Base-by-base conservation (phyloP, 2,329 filamentous ascomycete genomes). In the Fonsecaea monophora region DNA sequence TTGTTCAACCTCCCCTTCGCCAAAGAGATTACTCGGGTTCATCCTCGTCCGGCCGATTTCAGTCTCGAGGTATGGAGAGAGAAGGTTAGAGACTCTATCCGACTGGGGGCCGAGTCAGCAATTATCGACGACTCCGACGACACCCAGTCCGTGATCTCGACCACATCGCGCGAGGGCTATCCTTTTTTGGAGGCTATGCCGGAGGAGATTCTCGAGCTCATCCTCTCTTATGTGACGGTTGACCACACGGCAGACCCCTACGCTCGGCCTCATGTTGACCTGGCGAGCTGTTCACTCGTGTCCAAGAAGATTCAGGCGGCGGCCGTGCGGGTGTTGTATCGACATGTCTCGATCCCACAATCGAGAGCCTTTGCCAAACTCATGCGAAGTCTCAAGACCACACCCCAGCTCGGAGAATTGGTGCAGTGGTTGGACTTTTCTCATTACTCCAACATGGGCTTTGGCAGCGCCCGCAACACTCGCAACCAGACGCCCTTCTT, bases 361-460 rank as follows among this genome's bases (percentile, higher is more conserved):
- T 94, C 92, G 32, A 84, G 88, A 67, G 92, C 93, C 76, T 95
- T 94, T 80, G 89, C 89, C 75, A 94, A 94, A 79, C 92, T 93
- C 72, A 85, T 93, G 57, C 82, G 84, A 65, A 91, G 92, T 74
- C 83, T 94, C 70, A 81, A 82, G 54, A 81, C 85, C 66, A 88
- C 93, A 75, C 86, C 87, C 1, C 82, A 87, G 8, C 82, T 94
- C 62, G 92, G 91, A 54, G 89, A 87, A 48, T 87, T 94, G 73
- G 90, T 94, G 53, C 88, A 90, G 65, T 89, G 92, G 59, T 82
- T 94, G 54, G 92, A 95, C 79, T 94, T 95, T 74, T 93, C 90
- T 69, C 91, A 94, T 81, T 94, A 94, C 79, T 94, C 92, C 76
- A 91, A 91, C 25, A 88, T 90, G 62, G 90, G 90, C 63, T 83